Percentiles rank a stretch among this genome's conserved stretches.
Conservation (phyloP, 768 basidiomycete species). For the Auricularia heimuer region DNA sequence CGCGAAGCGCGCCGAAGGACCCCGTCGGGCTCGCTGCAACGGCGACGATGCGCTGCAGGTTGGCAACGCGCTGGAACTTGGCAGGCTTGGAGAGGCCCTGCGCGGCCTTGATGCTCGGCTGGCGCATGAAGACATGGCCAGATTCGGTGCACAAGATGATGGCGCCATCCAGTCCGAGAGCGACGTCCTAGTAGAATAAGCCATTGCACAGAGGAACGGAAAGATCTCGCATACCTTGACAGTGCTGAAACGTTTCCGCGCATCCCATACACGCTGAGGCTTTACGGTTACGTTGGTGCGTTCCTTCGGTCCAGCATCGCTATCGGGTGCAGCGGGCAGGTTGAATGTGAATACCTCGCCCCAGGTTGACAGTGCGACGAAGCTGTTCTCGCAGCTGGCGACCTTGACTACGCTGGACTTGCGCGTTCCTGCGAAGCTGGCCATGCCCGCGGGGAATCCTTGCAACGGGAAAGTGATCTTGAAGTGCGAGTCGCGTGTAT, state of each 20-base stretch:
- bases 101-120: slow-evolving; percentile 29
- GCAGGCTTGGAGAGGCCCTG: slow-evolving; percentile 16
- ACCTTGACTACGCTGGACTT: slow-evolving; percentile 72
- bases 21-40: slow-evolving; percentile 85
- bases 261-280: slow-evolving; percentile 86
- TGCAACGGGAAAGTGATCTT: slow-evolving; percentile 77
- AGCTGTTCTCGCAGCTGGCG: slow-evolving; percentile 63
- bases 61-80: slow-evolving; percentile 74
- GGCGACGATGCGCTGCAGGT: slow-evolving; percentile 72
- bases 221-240: slow-evolving; percentile 45
- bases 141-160: slow-evolving; percentile 90
- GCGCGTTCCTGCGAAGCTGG: slow-evolving; percentile 71
- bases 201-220: too few relatives aligned
- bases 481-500: slow-evolving; percentile 66
- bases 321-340: slow-evolving; percentile 19
- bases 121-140: slow-evolving; percentile 85
- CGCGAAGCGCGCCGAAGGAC: slow-evolving; percentile 74
- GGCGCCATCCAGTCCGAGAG: slow-evolving; percentile 76
- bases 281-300: slow-evolving; percentile 37
- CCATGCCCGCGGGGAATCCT: slow-evolving; percentile 63
- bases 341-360: slow-evolving; percentile 90
- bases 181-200: slow-evolving; percentile 54
- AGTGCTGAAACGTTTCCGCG: slow-evolving; percentile 77
- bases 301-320: slow-evolving; percentile 20
- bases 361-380: slow-evolving; percentile 72